phyloP scores from a whole-genome alignment of 177 flowering plant species.

The Telopea speciosissima region DNA sequence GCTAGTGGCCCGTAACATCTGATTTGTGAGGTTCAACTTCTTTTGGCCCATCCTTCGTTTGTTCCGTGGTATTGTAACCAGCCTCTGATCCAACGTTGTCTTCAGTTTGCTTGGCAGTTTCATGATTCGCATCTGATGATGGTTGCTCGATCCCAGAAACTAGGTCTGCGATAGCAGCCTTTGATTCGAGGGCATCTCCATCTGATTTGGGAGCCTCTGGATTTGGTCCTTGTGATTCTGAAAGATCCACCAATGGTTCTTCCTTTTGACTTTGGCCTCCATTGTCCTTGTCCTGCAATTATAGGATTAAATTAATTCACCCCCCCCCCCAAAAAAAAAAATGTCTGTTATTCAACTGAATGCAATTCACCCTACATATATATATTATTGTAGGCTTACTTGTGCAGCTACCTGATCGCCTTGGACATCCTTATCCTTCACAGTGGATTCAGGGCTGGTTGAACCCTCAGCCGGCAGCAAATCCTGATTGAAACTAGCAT shows the following conservation, averaged over 20 bases:
- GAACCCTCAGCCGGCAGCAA: constrained; percentile 14
- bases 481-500: constrained; percentile 8
- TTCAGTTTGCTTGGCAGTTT: constrained; percentile 7
- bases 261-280: constrained; percentile 27
- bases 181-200: constrained; percentile 10
- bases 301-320: neutral
- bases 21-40: too few species aligned
- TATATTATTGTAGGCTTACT: neutral
- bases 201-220: constrained; percentile 16
- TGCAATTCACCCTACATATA: neutral
- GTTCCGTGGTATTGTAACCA: constrained; percentile 8
- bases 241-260: constrained; percentile 36
- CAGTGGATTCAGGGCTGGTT: neutral
- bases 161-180: constrained; percentile 14
- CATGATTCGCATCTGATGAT: constrained; percentile 10
- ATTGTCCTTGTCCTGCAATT: constrained; percentile 30
- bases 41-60: constrained; percentile 12
- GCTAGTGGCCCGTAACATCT: too few species aligned
- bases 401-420: constrained; percentile 10
- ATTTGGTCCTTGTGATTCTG: constrained; percentile 21
- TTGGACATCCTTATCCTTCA: constrained; percentile 18
- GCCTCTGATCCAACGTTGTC: constrained; percentile 10
- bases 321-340: too few species aligned
- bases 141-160: constrained; percentile 8
- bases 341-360: too few species aligned